Evolutionary conservation across 129 eudicot species (phyloP).

Genomic region (Calendula officinalis): DNA sequence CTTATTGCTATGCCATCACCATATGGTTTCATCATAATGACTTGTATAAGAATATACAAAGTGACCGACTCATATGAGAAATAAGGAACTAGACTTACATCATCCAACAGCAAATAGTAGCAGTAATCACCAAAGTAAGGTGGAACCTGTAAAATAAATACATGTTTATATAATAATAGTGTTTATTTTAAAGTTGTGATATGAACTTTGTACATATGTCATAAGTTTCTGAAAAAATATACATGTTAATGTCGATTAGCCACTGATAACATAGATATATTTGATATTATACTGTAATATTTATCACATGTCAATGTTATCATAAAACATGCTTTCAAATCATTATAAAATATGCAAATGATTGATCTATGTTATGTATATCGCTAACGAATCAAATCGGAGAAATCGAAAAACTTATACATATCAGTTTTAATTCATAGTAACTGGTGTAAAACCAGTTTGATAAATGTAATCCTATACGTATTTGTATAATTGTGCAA

Average conservation of each 20-base stretch:
- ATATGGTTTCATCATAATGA: too few species aligned
- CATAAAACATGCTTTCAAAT: background rate
- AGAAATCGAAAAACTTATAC: too few species aligned
- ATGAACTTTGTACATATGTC: background rate
- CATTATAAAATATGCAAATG: conserved; percentile 1
- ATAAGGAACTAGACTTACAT: conserved; percentile 63
- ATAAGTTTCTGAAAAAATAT: background rate
- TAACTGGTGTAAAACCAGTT: too few species aligned
- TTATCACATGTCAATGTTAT: conserved; percentile 13
- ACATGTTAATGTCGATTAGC: conserved; percentile 2
- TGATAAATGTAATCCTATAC: too few species aligned
- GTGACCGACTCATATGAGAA: background rate
- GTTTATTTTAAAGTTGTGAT: conserved; percentile 3
- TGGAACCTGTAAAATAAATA: conserved; percentile 63
- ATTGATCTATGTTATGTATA: background rate
- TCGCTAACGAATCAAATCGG: too few species aligned
- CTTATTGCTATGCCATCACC: too few species aligned
- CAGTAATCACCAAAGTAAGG: conserved; percentile 83
- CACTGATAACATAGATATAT: conserved; percentile 1
- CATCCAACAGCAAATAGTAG: conserved; percentile 97
- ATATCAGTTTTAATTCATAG: too few species aligned
- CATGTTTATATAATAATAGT: background rate
- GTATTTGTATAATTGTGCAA: too few species aligned
- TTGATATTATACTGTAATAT: background rate
- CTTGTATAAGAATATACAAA: background rate